Evolutionary conservation across 1,284 basidiomycete genomes (phyloP).

Genomic region (Rhodotorula sp.): DNA sequence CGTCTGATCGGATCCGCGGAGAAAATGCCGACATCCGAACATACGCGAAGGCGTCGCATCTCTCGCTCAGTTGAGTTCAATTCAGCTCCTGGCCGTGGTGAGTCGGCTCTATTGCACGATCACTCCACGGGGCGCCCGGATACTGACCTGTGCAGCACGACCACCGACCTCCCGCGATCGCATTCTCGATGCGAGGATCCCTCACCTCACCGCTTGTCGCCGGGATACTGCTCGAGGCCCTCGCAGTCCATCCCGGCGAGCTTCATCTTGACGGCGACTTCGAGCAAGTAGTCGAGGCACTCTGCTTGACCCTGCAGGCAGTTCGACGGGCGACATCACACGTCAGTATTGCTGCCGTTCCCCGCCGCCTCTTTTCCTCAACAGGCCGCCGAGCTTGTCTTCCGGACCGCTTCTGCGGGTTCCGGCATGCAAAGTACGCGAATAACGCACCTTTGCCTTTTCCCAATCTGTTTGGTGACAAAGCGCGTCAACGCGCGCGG

Average conservation of each 20-base stretch:
- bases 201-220: not conserved
- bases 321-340: not conserved
- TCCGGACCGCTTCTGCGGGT: not conserved
- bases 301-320: slow-evolving; percentile 46
- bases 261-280: slow-evolving; percentile 74
- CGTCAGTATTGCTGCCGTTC: not conserved
- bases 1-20: too few relatives aligned
- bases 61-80: too few relatives aligned
- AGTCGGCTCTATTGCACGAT: too few relatives aligned
- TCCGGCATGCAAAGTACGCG: not conserved
- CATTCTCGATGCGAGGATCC: not conserved
- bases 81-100: too few relatives aligned
- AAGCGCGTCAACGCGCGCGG: not conserved
- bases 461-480: slow-evolving; percentile 62
- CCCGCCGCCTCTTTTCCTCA: not conserved
- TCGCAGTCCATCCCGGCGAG: slow-evolving; percentile 43
- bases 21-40: too few relatives aligned
- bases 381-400: not conserved
- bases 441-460: slow-evolving; percentile 68
- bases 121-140: too few relatives aligned
- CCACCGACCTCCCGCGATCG: not conserved
- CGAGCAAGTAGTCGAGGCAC: slow-evolving; percentile 83
- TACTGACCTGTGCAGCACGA: too few relatives aligned
- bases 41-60: too few relatives aligned
- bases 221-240: slow-evolving; percentile 21